These are phyloP conservation scores for Torulaspora globosa DNA, from an alignment of 1,139 yeast species.

Conservation along the genomic window DNA sequence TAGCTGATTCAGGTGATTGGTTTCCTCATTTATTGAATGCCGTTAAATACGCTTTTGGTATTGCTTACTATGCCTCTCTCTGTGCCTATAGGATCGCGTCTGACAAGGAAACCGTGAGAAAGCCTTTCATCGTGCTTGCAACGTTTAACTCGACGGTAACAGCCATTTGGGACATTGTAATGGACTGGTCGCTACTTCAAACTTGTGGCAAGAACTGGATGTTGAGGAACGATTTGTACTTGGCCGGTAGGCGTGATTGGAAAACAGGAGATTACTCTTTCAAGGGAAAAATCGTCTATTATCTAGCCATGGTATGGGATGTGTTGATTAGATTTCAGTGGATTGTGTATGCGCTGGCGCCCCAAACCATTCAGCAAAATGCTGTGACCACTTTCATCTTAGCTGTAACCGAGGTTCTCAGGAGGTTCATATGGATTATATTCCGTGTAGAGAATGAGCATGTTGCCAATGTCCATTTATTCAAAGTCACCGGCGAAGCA, in stretches of 20 bases:
- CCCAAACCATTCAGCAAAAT: slow-evolving; percentile 76
- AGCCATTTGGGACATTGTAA: slow-evolving; percentile 79
- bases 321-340: slow-evolving; percentile 80
- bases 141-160: slow-evolving; percentile 65
- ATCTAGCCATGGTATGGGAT: slow-evolving; percentile 67
- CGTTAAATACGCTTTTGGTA: slow-evolving; percentile 63
- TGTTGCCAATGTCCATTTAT: slow-evolving; percentile 77
- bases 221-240: slow-evolving; percentile 61
- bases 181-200: slow-evolving; percentile 94
- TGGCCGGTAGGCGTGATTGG: slow-evolving; percentile 38
- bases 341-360: slow-evolving; percentile 74
- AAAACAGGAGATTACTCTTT: slow-evolving; percentile 39
- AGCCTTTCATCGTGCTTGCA: slow-evolving; percentile 70
- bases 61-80: slow-evolving; percentile 66
- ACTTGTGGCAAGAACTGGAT: slow-evolving; percentile 52
- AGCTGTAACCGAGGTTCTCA: slow-evolving; percentile 72
- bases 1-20: slow-evolving; percentile 87
- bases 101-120: slow-evolving; percentile 42
- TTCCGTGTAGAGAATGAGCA: slow-evolving; percentile 97
- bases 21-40: slow-evolving; percentile 97
- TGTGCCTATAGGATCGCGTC: slow-evolving; percentile 63
- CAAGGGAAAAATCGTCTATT: slow-evolving; percentile 56
- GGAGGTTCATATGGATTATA: slow-evolving; percentile 84
- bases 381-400: slow-evolving; percentile 84
- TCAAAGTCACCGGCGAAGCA: slow-evolving; percentile 81